Evolutionary conservation across 176 grass and related monocot species (phyloP), one percentile per base, ranked within the genome.

Genomic region (Cocos nucifera): DNA sequence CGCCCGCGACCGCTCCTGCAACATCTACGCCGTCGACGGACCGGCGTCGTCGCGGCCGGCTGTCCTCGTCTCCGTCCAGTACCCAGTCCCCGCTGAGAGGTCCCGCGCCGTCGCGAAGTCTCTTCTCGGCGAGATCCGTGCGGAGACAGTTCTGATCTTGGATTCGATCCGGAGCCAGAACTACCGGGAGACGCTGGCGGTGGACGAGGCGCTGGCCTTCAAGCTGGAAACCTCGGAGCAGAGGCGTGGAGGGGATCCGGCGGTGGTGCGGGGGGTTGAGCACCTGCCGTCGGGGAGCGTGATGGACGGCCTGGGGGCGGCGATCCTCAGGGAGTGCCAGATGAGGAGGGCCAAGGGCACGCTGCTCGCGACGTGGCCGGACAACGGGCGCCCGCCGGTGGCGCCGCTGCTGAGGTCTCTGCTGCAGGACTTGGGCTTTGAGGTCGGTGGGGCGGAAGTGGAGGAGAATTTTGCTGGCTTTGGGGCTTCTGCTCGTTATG

Each of bases 141-240:
- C 90, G 26, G 79, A 86, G 70, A 69, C 78, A 64, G 85, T 89
- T 19, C 49, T 95, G 73, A 81, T 95, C 51, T 63, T 95, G 0
- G 90, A 89, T 64, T 73, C 79, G 56, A 73, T 89, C 25, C 77
- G 75, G 30, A 81, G 82, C 83, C 72, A 51, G 28, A 57, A 84
- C 50, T 89, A 83, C 82, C 69, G 82, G 72, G 91, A 77, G 58
- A 51, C 75, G 50, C 78, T 90, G 27, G 70, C 80, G 6, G 83
- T 80, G 22, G 92, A 90, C 59, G 83, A 85, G 66, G 60, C 69
- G 10, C 77, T 96, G 30, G 80, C 66, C 51, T 85, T 83, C 72
- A 96, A 96, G 83, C 75, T 96, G 75, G 92, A 96, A 83, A 96
- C 83, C n/a, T 58, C 69, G 39, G 77, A 82, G 57, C 76, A 82